phyloP scores from a whole-genome alignment of 192 early-diverging fungal genomes.

The Mortierella antarctica region DNA sequence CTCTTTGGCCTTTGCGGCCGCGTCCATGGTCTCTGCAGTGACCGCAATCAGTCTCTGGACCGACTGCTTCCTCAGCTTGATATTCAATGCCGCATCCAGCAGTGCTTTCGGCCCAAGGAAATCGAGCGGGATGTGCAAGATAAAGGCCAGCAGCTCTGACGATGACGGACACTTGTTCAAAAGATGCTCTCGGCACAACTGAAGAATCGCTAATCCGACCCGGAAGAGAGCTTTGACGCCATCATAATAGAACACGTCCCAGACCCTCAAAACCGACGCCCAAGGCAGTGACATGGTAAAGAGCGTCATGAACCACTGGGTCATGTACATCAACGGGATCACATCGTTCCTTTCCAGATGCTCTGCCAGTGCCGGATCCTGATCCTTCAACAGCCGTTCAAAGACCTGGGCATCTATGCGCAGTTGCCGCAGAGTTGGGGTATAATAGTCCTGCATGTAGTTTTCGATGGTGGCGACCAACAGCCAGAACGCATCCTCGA shows the following conservation, averaged over 20 bases:
- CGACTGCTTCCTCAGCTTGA: constrained; percentile 66
- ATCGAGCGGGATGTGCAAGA: constrained; percentile 84
- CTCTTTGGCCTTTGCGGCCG: constrained; percentile 9
- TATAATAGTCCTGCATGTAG: constrained; percentile 85
- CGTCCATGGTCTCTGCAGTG: constrained; percentile 42
- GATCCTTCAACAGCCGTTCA: constrained; percentile 77
- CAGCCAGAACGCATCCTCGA: constrained; percentile 93
- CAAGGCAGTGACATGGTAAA: constrained; percentile 91
- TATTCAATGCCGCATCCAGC: constrained; percentile 74
- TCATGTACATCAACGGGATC: constrained; percentile 88
- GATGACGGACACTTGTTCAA: constrained; percentile 80
- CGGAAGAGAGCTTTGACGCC: constrained; percentile 88
- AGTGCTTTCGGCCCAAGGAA: constrained; percentile 69
- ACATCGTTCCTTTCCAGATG: constrained; percentile 84
- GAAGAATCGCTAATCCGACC: constrained; percentile 81
- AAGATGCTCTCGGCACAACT: constrained; percentile 68
- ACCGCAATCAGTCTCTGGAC: constrained; percentile 45
- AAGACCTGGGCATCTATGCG: constrained; percentile 87
- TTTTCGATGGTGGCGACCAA: constrained; percentile 79
- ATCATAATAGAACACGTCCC: constrained; percentile 93
- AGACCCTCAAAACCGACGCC: constrained; percentile 86
- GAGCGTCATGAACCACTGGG: constrained; percentile 94
- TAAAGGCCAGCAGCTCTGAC: constrained; percentile 77
- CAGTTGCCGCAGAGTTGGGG: constrained; percentile 75
- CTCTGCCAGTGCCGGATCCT: constrained; percentile 71